Conservation (phyloP, 495 filamentous ascomycete genomes). For the Aspergillus ellipticus region DNA sequence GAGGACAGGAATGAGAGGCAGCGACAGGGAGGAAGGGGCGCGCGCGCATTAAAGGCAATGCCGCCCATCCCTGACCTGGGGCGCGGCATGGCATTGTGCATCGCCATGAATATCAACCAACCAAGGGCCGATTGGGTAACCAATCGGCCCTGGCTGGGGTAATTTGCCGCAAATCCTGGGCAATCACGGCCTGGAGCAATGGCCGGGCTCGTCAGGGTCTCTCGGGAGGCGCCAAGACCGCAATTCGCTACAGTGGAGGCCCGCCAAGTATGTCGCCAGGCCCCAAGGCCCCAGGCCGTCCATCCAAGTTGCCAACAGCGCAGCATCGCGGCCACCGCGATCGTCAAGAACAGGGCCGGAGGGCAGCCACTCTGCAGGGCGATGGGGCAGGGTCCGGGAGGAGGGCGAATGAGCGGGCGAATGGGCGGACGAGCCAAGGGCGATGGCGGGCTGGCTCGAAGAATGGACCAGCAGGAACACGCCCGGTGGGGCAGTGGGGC, state of each 20-base stretch:
- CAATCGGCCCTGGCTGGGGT: background rate
- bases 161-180: background rate
- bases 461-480: background rate
- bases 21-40: background rate
- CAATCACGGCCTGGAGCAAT: background rate
- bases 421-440: background rate
- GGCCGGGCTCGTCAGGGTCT: background rate
- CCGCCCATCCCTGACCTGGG: background rate
- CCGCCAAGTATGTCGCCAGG: too few relatives aligned
- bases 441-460: background rate
- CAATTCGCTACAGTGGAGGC: too few relatives aligned
- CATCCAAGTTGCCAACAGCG: too few relatives aligned
- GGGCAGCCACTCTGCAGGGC: background rate
- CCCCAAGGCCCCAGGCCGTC: too few relatives aligned
- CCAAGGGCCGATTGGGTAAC: background rate
- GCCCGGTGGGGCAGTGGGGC: background rate
- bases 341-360: background rate
- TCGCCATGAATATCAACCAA: background rate
- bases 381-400: background rate
- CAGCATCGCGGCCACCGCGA: background rate
- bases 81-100: background rate
- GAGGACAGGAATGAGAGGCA: background rate
- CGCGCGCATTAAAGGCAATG: background rate
- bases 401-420: background rate
- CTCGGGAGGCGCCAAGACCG: too few relatives aligned